Conservation (phyloP, 306 rosid genomes). For the Inga oerstediana region DNA sequence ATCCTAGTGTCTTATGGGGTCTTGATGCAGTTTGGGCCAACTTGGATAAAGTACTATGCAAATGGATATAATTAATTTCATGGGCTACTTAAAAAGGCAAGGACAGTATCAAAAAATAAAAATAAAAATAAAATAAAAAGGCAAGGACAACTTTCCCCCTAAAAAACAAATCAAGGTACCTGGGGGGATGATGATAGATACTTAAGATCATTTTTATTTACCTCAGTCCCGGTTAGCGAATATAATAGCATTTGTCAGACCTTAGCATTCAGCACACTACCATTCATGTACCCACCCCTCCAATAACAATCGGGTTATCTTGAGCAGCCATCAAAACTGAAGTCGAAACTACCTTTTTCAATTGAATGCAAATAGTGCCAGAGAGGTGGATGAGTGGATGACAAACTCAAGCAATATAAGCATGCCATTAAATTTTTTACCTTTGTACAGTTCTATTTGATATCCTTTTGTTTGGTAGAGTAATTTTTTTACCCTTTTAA, state of each 20-base stretch:
- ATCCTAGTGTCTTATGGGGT: not conserved
- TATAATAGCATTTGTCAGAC: not conserved
- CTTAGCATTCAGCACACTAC: not conserved
- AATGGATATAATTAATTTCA: not conserved
- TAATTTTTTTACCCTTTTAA: not conserved
- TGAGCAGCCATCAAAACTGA: not conserved
- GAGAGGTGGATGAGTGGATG: not conserved
- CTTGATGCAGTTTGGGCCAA: not conserved
- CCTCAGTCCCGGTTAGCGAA: not conserved
- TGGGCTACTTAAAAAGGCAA: not conserved
- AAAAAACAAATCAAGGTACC: not conserved
- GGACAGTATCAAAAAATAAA: too few species aligned
- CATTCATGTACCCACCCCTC: not conserved
- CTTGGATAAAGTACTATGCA: not conserved
- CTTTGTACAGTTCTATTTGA: not conserved
- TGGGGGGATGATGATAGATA: not conserved
- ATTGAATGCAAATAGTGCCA: not conserved
- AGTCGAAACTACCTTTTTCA: not conserved
- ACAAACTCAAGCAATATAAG: not conserved
- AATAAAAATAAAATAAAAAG: too few species aligned
- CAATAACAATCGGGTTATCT: not conserved
- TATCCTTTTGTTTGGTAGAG: not conserved
- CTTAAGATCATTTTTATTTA: not conserved
- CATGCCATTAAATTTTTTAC: not conserved
- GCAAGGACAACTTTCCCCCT: not conserved